Evolutionary conservation across 1,284 basidiomycete species (phyloP).

Genomic region (Trametes hirsuta): DNA sequence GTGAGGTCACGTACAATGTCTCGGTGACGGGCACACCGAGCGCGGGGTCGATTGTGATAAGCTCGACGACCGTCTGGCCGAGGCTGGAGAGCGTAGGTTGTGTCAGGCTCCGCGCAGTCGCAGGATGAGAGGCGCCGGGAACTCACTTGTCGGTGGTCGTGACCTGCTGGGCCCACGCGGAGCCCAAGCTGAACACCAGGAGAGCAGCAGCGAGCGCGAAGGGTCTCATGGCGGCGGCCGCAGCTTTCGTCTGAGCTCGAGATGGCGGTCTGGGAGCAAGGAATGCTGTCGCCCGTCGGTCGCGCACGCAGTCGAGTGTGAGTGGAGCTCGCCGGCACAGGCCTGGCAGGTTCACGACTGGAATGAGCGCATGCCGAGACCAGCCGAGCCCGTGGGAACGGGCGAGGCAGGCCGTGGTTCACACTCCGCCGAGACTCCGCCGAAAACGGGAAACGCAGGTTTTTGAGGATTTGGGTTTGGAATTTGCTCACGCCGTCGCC

Average conservation of each 20-base stretch:
- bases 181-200: slow-evolving; percentile 35
- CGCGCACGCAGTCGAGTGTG: slow-evolving; percentile 1
- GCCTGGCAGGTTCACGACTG: background rate
- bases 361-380: slow-evolving; percentile 23
- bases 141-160: slow-evolving; percentile 51
- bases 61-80: slow-evolving; percentile 58
- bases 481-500: slow-evolving; percentile 24
- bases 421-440: slow-evolving; percentile 13
- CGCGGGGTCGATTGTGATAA: slow-evolving; percentile 46
- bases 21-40: slow-evolving; percentile 47
- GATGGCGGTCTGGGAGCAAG: slow-evolving; percentile 12
- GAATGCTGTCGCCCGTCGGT: background rate
- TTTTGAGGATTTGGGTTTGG: background rate
- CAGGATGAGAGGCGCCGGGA: background rate
- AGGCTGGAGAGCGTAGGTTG: slow-evolving; percentile 37
- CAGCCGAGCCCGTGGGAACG: slow-evolving; percentile 11
- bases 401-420: slow-evolving; percentile 9
- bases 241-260: background rate
- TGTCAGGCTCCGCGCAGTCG: background rate
- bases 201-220: slow-evolving; percentile 13
- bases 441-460: background rate
- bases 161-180: slow-evolving; percentile 47
- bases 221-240: slow-evolving; percentile 14
- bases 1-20: slow-evolving; percentile 44
- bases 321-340: slow-evolving; percentile 9